These are phyloP conservation scores for Penicillium occitanis DNA, from an alignment of 2,329 filamentous ascomycete species.

Conservation along the genomic window DNA sequence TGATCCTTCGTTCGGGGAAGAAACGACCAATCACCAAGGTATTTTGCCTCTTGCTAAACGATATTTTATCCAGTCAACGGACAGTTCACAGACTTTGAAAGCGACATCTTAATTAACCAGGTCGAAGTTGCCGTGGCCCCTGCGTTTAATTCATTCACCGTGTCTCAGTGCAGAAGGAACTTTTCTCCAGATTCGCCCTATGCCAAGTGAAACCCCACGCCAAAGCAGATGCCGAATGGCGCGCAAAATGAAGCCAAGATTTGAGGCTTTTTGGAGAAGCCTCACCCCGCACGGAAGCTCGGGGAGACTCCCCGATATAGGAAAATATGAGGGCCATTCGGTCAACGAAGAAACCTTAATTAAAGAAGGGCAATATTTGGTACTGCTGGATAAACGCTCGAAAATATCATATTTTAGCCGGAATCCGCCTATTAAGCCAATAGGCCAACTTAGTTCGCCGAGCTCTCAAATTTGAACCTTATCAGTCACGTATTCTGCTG, in stretches of 20 bases:
- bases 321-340: not conserved
- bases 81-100: not conserved
- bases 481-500: not conserved
- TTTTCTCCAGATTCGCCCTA: slow-evolving; percentile 8
- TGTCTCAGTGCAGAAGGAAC: not conserved
- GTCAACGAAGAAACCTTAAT: not conserved
- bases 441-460: not conserved
- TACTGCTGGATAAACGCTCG: not conserved
- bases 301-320: slow-evolving; percentile 3
- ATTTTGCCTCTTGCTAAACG: not conserved
- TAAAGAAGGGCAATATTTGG: not conserved
- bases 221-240: not conserved
- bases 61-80: not conserved
- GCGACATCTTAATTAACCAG: not conserved
- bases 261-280: not conserved
- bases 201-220: not conserved
- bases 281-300: not conserved
- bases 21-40: not conserved
- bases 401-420: not conserved
- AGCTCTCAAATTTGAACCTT: not conserved
- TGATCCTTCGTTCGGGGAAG: not conserved
- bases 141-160: not conserved
- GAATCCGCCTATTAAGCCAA: not conserved
- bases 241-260: not conserved
- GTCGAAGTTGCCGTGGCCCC: not conserved